phyloP scores from a whole-genome alignment of 2,329 filamentous ascomycete genomes.

The Lizonia empirigonia region DNA sequence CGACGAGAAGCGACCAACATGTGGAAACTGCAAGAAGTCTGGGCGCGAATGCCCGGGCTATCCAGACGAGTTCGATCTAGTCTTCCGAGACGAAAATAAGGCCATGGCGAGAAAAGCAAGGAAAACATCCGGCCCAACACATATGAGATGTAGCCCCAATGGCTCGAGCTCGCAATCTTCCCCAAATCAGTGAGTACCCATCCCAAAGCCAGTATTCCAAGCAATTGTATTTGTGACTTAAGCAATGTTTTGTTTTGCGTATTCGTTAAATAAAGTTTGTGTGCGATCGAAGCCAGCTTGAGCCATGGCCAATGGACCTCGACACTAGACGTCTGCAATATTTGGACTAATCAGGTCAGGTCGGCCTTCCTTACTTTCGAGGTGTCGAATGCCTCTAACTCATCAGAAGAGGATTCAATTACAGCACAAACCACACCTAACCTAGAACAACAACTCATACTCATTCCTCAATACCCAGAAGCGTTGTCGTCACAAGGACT shows the following conservation, averaged over 20 bases:
- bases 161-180: constrained; percentile 37
- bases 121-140: constrained; percentile 45
- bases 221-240: too few species aligned
- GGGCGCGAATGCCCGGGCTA: constrained; percentile 42
- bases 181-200: constrained; percentile 36
- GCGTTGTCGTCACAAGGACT: constrained; percentile 19
- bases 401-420: background rate
- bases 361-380: constrained; percentile 6
- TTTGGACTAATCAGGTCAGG: constrained; percentile 1
- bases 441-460: constrained; percentile 26
- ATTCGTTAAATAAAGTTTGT: background rate
- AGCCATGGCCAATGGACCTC: background rate
- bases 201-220: background rate
- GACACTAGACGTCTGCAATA: background rate
- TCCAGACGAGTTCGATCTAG: constrained; percentile 71
- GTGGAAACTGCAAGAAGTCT: constrained; percentile 45
- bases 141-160: constrained; percentile 21
- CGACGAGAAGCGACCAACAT: constrained; percentile 45
- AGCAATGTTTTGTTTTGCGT: background rate
- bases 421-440: constrained; percentile 6
- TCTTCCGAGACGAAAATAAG: constrained; percentile 74
- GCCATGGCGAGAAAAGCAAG: constrained; percentile 68
- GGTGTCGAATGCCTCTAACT: background rate
- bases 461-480: constrained; percentile 23
- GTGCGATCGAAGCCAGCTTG: background rate